Base-by-base conservation (phyloP, 257 asterid genomes). In the Pogostemon cablin region DNA sequence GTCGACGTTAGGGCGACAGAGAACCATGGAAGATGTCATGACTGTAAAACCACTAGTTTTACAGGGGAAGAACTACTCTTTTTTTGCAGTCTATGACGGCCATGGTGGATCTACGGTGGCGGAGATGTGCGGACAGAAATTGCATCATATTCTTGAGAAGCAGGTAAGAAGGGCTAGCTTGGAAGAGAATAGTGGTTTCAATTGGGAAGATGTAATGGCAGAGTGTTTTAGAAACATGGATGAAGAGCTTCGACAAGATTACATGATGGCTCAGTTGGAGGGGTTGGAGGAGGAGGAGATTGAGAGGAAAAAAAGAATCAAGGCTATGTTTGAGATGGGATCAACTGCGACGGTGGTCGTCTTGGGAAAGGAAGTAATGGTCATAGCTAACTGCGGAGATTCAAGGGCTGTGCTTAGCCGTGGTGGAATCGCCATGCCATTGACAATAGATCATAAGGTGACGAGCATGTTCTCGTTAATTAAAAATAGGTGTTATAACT, bases 341-440 rank as follows among this genome's bases (percentile, higher is more conserved):
- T 81, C 91, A 0, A 79, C 95, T 11, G 95, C 89, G 9, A 74
- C 75, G 75, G 91, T 85, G 60, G 92, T 79, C 49, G 40, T 85
- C 15, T 83, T 81, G n/a, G 89, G 85, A 0, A 50, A 76, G 53
- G 86, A 83, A 56, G 89, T 81, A 57, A 9, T 91, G 50, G 90
- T 91, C 60, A 82, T 81, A 37, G 90, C 92, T 0, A 88, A 84
- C 42, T 87, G 92, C 75, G 89, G 96, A 0, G 87, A 86, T 35
- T 85, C 95, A 0, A 74, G 95, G 84, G 91, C 82, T 43, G 91
- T 90, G 76, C 82, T 90, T 7, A 79, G 79, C 67, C 81, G 79
- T 0, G 75, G 54, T 15, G 92, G 88, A 4, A 71, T 60, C 5
- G 77, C 80, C 2, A 38, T 86, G 48, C 88, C 91, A 0, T 71